These are phyloP conservation scores for Aspergillus leporis DNA, from an alignment of 495 filamentous ascomycete species.

Conservation along the genomic window DNA sequence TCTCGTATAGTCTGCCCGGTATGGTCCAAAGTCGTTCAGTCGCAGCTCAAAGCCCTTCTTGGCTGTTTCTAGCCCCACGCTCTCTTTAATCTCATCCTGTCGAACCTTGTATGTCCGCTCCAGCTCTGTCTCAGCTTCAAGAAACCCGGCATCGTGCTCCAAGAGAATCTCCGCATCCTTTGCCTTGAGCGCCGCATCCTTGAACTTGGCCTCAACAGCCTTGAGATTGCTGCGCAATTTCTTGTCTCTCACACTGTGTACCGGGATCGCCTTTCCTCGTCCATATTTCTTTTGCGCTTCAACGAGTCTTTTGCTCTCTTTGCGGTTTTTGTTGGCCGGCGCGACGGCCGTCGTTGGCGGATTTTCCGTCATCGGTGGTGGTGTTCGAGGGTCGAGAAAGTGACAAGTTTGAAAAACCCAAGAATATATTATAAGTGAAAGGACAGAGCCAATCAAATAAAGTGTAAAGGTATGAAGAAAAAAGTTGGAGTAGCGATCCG, in stretches of 20 bases:
- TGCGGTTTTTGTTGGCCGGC: slow-evolving; percentile 32
- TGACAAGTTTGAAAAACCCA: slow-evolving; percentile 3
- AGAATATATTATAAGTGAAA: background rate
- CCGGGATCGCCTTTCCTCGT: slow-evolving; percentile 67
- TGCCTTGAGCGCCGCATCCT: slow-evolving; percentile 74
- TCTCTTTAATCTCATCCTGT: slow-evolving; percentile 79
- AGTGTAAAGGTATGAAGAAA: background rate
- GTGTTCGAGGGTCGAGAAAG: background rate
- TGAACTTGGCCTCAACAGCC: slow-evolving; percentile 75
- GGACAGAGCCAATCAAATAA: background rate
- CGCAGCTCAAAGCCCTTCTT: slow-evolving; percentile 92
- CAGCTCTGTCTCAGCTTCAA: slow-evolving; percentile 85
- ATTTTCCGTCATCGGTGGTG: slow-evolving; percentile 26
- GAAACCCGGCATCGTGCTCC: slow-evolving; percentile 81
- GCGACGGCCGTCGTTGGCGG: slow-evolving; percentile 35
- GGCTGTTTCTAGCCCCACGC: slow-evolving; percentile 76
- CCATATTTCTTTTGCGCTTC: slow-evolving; percentile 82
- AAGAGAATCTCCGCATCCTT: slow-evolving; percentile 95
- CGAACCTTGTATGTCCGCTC: slow-evolving; percentile 89
- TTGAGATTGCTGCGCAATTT: slow-evolving; percentile 82
- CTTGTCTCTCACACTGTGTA: slow-evolving; percentile 70
- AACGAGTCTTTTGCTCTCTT: slow-evolving; percentile 40
- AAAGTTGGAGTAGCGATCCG: slow-evolving; percentile 5
- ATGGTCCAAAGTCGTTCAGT: slow-evolving; percentile 80
- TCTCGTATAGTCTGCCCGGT: slow-evolving; percentile 80